Evolutionary conservation across 2,329 filamentous ascomycete genomes (phyloP).

Genomic region (Exophiala sp.): DNA sequence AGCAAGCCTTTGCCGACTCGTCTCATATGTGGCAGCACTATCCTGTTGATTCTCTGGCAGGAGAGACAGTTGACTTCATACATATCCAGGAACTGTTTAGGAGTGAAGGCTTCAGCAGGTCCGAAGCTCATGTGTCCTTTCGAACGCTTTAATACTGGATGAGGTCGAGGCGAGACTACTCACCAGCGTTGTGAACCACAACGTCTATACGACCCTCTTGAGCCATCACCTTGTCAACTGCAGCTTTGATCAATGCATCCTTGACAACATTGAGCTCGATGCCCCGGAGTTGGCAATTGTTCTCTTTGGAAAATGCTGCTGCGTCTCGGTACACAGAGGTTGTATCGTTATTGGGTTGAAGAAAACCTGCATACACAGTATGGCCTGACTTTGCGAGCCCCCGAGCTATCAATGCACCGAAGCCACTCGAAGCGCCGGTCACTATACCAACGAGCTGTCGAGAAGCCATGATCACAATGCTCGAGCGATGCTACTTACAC

Average conservation of each 20-base stretch:
- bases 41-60: conserved; percentile 15
- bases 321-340: conserved; percentile 2
- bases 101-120: conserved; percentile 21
- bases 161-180: background rate
- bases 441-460: conserved; percentile 4
- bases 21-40: conserved; percentile 20
- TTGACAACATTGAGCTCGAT: conserved; percentile 18
- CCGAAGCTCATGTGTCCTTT: conserved; percentile 19
- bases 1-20: conserved; percentile 8
- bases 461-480: background rate
- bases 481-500: too few relatives aligned
- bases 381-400: conserved; percentile 15
- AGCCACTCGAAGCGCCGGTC: conserved; percentile 12
- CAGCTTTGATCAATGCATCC: conserved; percentile 14
- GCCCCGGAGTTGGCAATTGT: conserved; percentile 10
- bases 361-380: conserved; percentile 22
- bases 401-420: conserved; percentile 14
- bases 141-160: background rate
- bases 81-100: conserved; percentile 16
- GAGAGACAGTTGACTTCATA: conserved; percentile 20
- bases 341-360: background rate
- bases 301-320: background rate
- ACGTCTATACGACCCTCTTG: conserved; percentile 21
- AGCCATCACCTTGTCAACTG: conserved; percentile 16
- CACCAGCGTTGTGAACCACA: conserved; percentile 24